Evolutionary conservation across 345 rosid species (phyloP).

Genomic region (Chamaenerion angustifolium): DNA sequence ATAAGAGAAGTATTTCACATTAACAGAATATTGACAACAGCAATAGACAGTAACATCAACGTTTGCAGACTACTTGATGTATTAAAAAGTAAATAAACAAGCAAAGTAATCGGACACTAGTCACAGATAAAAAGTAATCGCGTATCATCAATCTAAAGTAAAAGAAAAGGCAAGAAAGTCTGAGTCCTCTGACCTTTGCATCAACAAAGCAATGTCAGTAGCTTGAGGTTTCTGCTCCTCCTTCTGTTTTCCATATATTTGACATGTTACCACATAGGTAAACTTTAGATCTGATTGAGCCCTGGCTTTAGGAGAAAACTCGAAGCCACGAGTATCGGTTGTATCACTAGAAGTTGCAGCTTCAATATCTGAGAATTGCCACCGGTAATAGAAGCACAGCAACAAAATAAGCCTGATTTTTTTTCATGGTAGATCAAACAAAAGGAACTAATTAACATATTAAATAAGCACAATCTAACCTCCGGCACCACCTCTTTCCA

Average conservation of each 20-base stretch:
- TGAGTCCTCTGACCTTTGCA: conserved; percentile 94
- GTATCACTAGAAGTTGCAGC: conserved; percentile 40
- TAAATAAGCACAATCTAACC: conserved; percentile 33
- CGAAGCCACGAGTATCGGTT: conserved; percentile 66
- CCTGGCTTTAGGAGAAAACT: conserved; percentile 83
- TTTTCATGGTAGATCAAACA: too few species aligned
- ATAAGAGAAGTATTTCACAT: not conserved
- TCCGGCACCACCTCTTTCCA: conserved; percentile 56
- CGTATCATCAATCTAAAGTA: not conserved
- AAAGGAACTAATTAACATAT: not conserved
- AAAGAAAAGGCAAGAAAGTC: not conserved
- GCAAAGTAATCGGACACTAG: not conserved
- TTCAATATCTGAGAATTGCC: conserved; percentile 41
- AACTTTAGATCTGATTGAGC: conserved; percentile 86
- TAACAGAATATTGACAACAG: too few species aligned
- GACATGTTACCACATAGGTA: conserved; percentile 90
- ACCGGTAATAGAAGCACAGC: conserved; percentile 1
- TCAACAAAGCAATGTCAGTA: conserved; percentile 75
- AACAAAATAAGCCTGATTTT: conserved; percentile 1
- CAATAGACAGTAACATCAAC: too few species aligned
- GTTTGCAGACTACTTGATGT: too few species aligned
- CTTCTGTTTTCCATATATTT: conserved; percentile 93
- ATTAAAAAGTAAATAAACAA: too few species aligned
- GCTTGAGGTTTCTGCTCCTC: conserved; percentile 94
- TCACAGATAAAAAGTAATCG: too few species aligned